Evolutionary conservation across 371 early-diverging fungal genomes (phyloP), one percentile per base, ranked within the genome.

Genomic region (Coemansia sp.): DNA sequence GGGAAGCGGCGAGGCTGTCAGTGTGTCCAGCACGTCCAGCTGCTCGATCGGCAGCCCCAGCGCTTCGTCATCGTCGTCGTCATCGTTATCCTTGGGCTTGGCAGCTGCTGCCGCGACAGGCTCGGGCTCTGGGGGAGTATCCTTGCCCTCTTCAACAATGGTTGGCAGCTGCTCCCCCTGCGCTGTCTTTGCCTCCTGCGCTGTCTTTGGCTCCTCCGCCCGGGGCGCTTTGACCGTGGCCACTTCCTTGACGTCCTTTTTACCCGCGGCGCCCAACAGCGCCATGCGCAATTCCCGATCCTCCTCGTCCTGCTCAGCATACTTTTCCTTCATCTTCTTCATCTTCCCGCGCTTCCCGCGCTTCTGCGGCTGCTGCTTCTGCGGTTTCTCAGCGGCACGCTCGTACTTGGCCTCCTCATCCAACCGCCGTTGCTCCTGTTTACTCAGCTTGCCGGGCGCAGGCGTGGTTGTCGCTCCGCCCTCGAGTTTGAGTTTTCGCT

Each of bases 251-350:
- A 49, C 20, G 1, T 54, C 52, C 36, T 55, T 39, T 40, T 70
- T 68, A 42, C 68, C 79, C 1, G 57, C 48, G n/a, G 65, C 43
- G 1, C 69, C 68, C 5, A 95, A 79, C n/a, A 96, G 65, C 35
- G 88, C 86, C 86, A 94, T 86, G 58, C 91, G 87, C 45, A 92
- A 69, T 62, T 88, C 81, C 43, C 90, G 84, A 56, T 96, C 96
- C 43, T 95, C 94, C 43, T 96, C 95, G 62, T 94, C 94, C 79
- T 95, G 95, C 72, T 95, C 95, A 5, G 84, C 91, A 31, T 70
- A 77, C 75, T 94, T 95, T 47, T 87, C 87, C 80, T 93, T 94
- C 45, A 91, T 85, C 81, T 94, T 95, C 83, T 93, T 92, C 38
- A 87, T 77, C 79, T 96, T 96, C 55, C 88, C 87, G 54, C 85